Percentiles rank a stretch among this genome's conserved stretches.
These are phyloP conservation scores for Penicillium janthinellum DNA, from an alignment of 2,329 filamentous ascomycete species.

Conservation along the genomic window DNA sequence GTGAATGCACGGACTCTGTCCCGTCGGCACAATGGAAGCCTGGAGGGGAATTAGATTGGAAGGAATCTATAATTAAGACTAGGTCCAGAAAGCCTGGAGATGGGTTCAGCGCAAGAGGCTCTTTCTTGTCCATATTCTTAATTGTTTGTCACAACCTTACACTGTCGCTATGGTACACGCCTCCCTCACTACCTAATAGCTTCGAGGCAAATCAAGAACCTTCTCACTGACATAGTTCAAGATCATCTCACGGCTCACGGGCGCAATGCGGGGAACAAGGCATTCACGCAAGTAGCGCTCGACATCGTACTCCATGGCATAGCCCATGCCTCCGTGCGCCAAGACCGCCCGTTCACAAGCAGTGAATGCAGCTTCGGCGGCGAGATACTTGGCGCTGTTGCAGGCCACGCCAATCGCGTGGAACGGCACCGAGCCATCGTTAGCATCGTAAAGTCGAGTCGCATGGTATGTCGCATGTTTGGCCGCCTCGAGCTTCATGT, in stretches of 20 bases:
- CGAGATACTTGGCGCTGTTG: slow-evolving; percentile 69
- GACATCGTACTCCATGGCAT: slow-evolving; percentile 64
- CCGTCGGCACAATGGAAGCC: no score
- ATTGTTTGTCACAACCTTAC: no score
- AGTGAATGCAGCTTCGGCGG: slow-evolving; percentile 62
- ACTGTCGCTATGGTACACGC: no score
- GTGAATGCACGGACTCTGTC: no score
- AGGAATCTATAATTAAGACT: no score
- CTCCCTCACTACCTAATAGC: slow-evolving; percentile 35
- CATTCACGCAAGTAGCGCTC: slow-evolving; percentile 62
- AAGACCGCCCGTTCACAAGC: slow-evolving; percentile 61
- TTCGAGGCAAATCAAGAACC: slow-evolving; percentile 45
- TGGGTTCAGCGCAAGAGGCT: no score
- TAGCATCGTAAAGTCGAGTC: slow-evolving; percentile 58
- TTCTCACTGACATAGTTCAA: slow-evolving; percentile 50
- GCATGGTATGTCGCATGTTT: slow-evolving; percentile 65
- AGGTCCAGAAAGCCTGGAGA: no score
- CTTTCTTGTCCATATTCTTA: background rate
- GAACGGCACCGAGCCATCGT: slow-evolving; percentile 55
- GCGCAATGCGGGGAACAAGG: slow-evolving; percentile 62
- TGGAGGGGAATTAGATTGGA: no score
- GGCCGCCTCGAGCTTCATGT: slow-evolving; percentile 64
- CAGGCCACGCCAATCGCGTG: slow-evolving; percentile 65
- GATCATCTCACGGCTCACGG: slow-evolving; percentile 57
- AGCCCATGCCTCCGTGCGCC: slow-evolving; percentile 64